Conservation (phyloP, 1,139 yeast species). For the Pichia sp. region DNA sequence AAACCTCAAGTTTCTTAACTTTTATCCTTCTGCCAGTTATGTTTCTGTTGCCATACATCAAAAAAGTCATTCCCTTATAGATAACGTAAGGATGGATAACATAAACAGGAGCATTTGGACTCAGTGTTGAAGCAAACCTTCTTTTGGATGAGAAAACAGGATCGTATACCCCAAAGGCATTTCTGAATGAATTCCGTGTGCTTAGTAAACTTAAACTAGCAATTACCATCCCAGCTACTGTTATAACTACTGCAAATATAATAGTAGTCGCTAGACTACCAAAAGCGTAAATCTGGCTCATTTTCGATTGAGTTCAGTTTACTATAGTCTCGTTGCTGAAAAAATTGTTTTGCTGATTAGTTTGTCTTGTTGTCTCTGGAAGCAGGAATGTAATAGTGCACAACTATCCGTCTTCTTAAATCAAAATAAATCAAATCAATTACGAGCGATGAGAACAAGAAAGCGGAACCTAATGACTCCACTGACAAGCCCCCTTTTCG, state of each 20-base stretch:
- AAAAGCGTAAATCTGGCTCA: not conserved
- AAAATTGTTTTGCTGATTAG: too few species aligned
- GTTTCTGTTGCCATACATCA: constrained; percentile 5
- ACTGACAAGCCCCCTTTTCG: too few species aligned
- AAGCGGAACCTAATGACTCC: too few species aligned
- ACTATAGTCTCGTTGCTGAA: too few species aligned
- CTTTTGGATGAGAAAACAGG: constrained; percentile 21
- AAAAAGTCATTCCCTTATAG: constrained; percentile 7
- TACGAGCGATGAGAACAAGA: too few species aligned
- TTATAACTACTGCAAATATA: constrained; percentile 53
- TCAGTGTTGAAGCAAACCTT: constrained; percentile 20
- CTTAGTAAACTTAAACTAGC: constrained; percentile 51
- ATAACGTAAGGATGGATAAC: constrained; percentile 10
- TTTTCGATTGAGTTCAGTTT: not conserved
- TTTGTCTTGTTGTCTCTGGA: too few species aligned
- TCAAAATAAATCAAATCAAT: too few species aligned
- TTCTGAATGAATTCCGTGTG: constrained; percentile 48
- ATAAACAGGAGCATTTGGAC: constrained; percentile 13
- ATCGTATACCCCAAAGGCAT: constrained; percentile 48
- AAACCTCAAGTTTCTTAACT: constrained; percentile 43
- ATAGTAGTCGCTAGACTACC: constrained; percentile 47
- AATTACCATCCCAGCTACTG: constrained; percentile 55
- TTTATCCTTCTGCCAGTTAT: constrained; percentile 27
- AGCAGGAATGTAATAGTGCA: too few species aligned
- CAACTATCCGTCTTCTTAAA: too few species aligned